phyloP scores from a whole-genome alignment of 345 rosid species.

The Eucalyptus sp. region DNA sequence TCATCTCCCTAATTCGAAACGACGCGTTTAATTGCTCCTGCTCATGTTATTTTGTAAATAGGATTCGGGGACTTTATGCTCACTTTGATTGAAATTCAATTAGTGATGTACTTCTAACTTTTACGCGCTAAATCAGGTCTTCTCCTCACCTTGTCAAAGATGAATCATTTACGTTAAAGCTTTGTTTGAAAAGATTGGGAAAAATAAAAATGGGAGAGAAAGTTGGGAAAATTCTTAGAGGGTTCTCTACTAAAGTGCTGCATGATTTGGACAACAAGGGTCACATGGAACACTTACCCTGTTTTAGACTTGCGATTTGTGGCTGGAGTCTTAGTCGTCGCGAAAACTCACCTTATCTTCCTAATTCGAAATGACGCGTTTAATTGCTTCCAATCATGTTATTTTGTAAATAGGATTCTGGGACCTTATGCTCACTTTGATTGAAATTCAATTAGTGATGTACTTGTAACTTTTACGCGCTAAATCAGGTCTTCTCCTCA shows the following conservation, averaged over 20 bases:
- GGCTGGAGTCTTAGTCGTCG: background rate
- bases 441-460: background rate
- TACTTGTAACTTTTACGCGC: background rate
- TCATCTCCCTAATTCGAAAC: no score
- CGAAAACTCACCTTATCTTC: background rate
- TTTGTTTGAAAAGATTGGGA: background rate
- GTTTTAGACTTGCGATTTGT: no score
- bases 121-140: background rate
- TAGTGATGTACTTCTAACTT: background rate
- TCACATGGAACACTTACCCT: no score
- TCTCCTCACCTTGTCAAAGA: background rate
- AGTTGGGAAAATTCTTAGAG: no score
- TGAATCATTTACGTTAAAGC: background rate
- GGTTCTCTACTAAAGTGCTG: no score
- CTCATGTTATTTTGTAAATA: background rate
- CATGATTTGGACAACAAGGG: no score
- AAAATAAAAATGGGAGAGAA: background rate
- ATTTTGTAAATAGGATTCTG: background rate
- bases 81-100: background rate
- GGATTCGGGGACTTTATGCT: background rate
- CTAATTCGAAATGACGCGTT: background rate
- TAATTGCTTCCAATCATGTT: background rate
- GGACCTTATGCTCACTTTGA: background rate
- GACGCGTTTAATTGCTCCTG: background rate
- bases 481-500: background rate